Evolutionary conservation across 1,139 yeast genomes (phyloP).

Genomic region (Yamadazyma dushanensis): DNA sequence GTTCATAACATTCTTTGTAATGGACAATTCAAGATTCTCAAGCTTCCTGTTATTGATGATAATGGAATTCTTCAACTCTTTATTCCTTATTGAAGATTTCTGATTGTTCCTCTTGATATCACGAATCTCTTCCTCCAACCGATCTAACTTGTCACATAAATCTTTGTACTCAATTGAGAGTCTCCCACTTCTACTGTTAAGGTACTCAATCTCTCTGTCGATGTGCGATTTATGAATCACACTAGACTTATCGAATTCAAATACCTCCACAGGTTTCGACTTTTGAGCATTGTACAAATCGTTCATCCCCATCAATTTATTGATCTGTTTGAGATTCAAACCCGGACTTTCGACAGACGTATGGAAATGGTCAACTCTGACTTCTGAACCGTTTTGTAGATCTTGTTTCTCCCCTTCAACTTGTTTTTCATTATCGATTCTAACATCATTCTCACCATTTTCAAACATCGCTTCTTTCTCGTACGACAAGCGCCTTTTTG

Average conservation of each 20-base stretch:
- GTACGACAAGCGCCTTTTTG: slow-evolving; percentile 5
- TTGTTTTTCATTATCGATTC: too few relatives aligned
- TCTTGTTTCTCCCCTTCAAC: too few relatives aligned
- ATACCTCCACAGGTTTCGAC: slow-evolving; percentile 1
- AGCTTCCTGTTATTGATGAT: slow-evolving; percentile 21
- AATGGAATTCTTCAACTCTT: slow-evolving; percentile 20
- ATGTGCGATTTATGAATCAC: slow-evolving; percentile 1
- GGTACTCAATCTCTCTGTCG: slow-evolving; percentile 5
- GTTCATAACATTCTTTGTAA: slow-evolving; percentile 28
- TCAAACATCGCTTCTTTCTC: slow-evolving; percentile 1
- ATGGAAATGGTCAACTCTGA: not conserved
- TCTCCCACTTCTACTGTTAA: slow-evolving; percentile 3
- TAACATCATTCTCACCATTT: too few relatives aligned
- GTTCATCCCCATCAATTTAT: slow-evolving; percentile 15
- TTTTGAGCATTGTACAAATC: slow-evolving; percentile 10
- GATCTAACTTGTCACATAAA: slow-evolving; percentile 19
- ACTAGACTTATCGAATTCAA: slow-evolving; percentile 3
- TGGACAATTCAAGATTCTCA: slow-evolving; percentile 26
- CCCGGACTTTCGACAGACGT: slow-evolving; percentile 3
- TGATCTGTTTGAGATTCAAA: slow-evolving; percentile 14
- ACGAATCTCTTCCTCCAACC: slow-evolving; percentile 22
- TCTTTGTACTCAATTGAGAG: slow-evolving; percentile 18
- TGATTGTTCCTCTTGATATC: slow-evolving; percentile 25
- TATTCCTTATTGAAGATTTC: slow-evolving; percentile 21
- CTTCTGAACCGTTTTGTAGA: not conserved